A percentile compares a stretch with the other conserved stretches of the same genome.
Evolutionary conservation across 805 yeast genomes (phyloP).

Genomic region (Helenozyma baotianmanensis): DNA sequence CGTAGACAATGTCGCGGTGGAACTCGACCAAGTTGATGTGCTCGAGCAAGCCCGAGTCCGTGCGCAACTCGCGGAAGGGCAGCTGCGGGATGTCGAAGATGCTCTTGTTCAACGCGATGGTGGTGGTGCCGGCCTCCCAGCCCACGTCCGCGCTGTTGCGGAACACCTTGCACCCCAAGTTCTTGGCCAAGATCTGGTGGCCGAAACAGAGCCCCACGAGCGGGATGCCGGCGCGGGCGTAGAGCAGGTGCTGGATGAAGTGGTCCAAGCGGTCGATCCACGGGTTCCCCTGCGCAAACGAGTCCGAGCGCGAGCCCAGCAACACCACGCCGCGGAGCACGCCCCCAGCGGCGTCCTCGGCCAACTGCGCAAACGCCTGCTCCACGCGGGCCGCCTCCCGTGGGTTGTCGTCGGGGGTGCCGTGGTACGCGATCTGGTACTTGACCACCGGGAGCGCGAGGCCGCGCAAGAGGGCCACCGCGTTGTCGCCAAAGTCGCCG

Average conservation of each 20-base stretch:
- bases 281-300: slow-evolving; percentile 33
- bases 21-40: slow-evolving; percentile 34
- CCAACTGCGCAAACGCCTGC: slow-evolving; percentile 12
- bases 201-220: slow-evolving; percentile 80
- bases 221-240: slow-evolving; percentile 32
- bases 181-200: slow-evolving; percentile 71
- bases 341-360: slow-evolving; percentile 19
- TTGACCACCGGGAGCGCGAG: slow-evolving; percentile 21
- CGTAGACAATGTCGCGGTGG: slow-evolving; percentile 38
- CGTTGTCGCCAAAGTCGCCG: slow-evolving; percentile 55
- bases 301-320: slow-evolving; percentile 50
- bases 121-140: slow-evolving; percentile 67
- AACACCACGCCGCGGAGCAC: slow-evolving; percentile 40
- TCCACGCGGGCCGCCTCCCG: slow-evolving; percentile 1
- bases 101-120: slow-evolving; percentile 43
- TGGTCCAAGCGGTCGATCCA: slow-evolving; percentile 41
- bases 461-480: slow-evolving; percentile 25
- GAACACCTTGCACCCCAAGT: slow-evolving; percentile 57
- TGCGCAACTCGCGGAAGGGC: slow-evolving; percentile 26
- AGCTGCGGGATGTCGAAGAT: slow-evolving; percentile 22
- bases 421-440: slow-evolving; percentile 33
- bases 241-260: slow-evolving; percentile 23
- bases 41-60: slow-evolving; percentile 47
- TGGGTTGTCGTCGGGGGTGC: slow-evolving; percentile 4
- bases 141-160: slow-evolving; percentile 49